These are phyloP conservation scores for Phytophthora cactorum DNA, from an alignment of 352 stramenopile genomes.

Conservation along the genomic window DNA sequence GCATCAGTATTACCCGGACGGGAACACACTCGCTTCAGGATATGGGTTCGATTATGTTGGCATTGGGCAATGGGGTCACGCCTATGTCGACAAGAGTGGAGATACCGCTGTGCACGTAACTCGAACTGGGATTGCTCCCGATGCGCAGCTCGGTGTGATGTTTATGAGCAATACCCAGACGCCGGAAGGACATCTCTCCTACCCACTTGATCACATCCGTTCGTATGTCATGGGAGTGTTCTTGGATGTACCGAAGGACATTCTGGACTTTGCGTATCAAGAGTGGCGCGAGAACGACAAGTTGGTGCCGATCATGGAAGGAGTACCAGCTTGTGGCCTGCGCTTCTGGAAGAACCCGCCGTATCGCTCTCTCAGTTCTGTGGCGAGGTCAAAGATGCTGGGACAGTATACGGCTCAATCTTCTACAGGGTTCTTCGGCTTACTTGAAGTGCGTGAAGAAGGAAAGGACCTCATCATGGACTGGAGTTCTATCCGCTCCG, in stretches of 20 bases:
- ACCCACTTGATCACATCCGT: slow-evolving; percentile 62
- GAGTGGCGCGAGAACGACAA: slow-evolving; percentile 39
- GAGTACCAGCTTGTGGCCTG: slow-evolving; percentile 43
- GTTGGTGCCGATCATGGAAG: slow-evolving; percentile 36
- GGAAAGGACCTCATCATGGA: slow-evolving; percentile 18
- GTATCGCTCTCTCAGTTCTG: slow-evolving; percentile 26
- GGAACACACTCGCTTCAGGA: slow-evolving; percentile 55
- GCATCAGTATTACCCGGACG: slow-evolving; percentile 54
- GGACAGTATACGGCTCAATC: slow-evolving; percentile 45
- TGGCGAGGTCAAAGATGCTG: slow-evolving; percentile 40
- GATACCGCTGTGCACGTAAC: slow-evolving; percentile 64
- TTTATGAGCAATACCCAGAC: slow-evolving; percentile 69
- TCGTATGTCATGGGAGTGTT: slow-evolving; percentile 76
- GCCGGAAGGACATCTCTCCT: slow-evolving; percentile 40
- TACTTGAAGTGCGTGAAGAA: slow-evolving; percentile 37
- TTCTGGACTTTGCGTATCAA: slow-evolving; percentile 43
- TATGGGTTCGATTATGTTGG: slow-evolving; percentile 74
- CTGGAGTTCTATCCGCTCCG: slow-evolving; percentile 30
- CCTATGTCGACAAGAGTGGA: slow-evolving; percentile 74
- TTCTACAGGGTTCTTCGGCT: slow-evolving; percentile 48
- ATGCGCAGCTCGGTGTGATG: slow-evolving; percentile 57
- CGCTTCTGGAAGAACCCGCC: slow-evolving; percentile 54
- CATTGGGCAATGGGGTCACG: slow-evolving; percentile 61
- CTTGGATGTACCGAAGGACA: slow-evolving; percentile 59
- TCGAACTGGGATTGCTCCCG: slow-evolving; percentile 55